Conservation (phyloP, 306 rosid genomes). For the Begonia fuchsioides region DNA sequence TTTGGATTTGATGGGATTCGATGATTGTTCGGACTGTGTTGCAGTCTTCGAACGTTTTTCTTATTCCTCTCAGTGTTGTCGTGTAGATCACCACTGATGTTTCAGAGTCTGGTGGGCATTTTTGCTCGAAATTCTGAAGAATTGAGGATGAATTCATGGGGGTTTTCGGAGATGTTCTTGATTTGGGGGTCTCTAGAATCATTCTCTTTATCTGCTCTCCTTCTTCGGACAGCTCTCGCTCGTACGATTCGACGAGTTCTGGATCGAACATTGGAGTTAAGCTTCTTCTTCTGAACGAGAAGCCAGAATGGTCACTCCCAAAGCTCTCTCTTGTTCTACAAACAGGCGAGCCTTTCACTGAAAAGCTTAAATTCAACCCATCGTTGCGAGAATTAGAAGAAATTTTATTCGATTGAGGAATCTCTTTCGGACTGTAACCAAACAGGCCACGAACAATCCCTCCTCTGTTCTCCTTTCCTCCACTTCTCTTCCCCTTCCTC, state of each 20-base stretch:
- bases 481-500: conserved; percentile 22
- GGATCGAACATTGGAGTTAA: conserved; percentile 73
- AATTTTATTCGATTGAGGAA: conserved; percentile 20
- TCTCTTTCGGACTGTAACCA: conserved; percentile 54
- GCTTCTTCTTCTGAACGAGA: conserved; percentile 19
- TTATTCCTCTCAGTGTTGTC: conserved; percentile 77
- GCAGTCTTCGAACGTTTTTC: conserved; percentile 85
- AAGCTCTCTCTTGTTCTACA: conserved; percentile 28
- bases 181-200: conserved; percentile 39
- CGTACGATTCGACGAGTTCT: conserved; percentile 51
- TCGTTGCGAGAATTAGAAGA: conserved; percentile 25
- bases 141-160: conserved; percentile 19
- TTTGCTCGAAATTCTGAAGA: conserved; percentile 32
- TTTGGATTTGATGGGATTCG: conserved; percentile 41
- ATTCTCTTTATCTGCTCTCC: conserved; percentile 79
- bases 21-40: conserved; percentile 50
- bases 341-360: conserved; percentile 42
- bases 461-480: conserved; percentile 69
- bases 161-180: conserved; percentile 12
- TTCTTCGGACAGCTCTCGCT: conserved; percentile 49
- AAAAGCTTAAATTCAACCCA: conserved; percentile 21
- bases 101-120: conserved; percentile 64
- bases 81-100: conserved; percentile 57
- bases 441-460: conserved; percentile 24
- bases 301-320: conserved; percentile 20